A percentile compares a stretch with the other conserved stretches of the same genome.
Conservation (phyloP, 371 early-diverging fungal genomes). For the Mortierella sp. region DNA sequence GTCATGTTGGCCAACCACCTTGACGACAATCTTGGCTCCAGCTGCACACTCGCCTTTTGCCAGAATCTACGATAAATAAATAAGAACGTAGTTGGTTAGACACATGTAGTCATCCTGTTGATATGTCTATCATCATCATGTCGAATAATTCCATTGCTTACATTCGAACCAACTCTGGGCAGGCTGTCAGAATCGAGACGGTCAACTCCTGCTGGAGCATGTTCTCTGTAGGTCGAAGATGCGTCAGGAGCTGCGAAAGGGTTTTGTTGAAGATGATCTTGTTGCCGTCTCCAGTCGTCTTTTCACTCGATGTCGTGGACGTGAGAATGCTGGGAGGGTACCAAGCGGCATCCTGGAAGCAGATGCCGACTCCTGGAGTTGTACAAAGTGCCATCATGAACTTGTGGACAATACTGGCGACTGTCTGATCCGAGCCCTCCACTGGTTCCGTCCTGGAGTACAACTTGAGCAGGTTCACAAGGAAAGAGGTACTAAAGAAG, state of each 20-base stretch:
- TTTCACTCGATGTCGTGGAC: constrained; percentile 34
- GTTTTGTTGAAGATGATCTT: constrained; percentile 67
- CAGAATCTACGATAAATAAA: constrained; percentile 66
- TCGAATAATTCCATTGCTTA: constrained; percentile 57
- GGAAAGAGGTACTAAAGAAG: constrained; percentile 77
- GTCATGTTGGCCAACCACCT: constrained; percentile 86
- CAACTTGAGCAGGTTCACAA: constrained; percentile 74
- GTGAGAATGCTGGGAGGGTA: constrained; percentile 66
- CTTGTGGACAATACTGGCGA: constrained; percentile 74
- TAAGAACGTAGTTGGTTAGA: not conserved
- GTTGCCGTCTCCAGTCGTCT: constrained; percentile 46
- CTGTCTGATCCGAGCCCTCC: constrained; percentile 58
- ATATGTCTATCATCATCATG: not conserved
- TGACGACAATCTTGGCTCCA: constrained; percentile 84
- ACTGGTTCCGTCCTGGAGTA: constrained; percentile 69
- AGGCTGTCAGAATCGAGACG: constrained; percentile 72
- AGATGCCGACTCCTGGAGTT: constrained; percentile 81
- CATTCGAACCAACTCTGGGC: constrained; percentile 85
- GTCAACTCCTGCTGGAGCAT: constrained; percentile 76
- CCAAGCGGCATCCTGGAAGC: constrained; percentile 83
- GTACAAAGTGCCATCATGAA: constrained; percentile 84
- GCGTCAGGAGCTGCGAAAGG: constrained; percentile 70
- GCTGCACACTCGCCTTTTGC: constrained; percentile 67
- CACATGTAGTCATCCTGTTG: not conserved
- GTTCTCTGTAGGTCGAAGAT: constrained; percentile 78